Evolutionary conservation across 768 basidiomycete genomes (phyloP).

Genomic region (Phylloporus sp.): DNA sequence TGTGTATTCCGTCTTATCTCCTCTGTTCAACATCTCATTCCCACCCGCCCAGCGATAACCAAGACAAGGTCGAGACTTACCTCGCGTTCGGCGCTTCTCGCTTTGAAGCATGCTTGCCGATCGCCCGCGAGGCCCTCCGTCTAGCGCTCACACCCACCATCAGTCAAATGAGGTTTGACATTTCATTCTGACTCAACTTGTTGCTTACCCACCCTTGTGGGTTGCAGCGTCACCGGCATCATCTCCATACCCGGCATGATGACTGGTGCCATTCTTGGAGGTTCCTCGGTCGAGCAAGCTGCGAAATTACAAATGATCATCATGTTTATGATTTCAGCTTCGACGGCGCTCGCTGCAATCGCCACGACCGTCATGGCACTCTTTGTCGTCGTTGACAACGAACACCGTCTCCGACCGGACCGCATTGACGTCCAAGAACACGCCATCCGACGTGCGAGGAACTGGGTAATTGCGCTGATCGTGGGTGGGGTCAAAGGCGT

Average conservation of each 20-base stretch:
- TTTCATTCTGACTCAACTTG: not conserved
- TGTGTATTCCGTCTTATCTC: conserved; percentile 30
- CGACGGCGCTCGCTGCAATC: conserved; percentile 67
- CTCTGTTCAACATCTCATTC: not conserved
- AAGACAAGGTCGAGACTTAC: conserved; percentile 81
- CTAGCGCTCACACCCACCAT: conserved; percentile 76
- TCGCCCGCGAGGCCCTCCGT: conserved; percentile 73
- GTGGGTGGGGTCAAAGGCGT: conserved; percentile 6
- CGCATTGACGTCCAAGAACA: conserved; percentile 44
- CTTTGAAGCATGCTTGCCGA: conserved; percentile 76
- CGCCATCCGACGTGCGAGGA: conserved; percentile 31
- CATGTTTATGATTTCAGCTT: conserved; percentile 88
- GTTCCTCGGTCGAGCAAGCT: conserved; percentile 78
- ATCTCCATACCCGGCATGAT: conserved; percentile 88
- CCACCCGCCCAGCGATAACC: conserved; percentile 54
- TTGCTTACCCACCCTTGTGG: not conserved
- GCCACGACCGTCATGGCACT: conserved; percentile 58
- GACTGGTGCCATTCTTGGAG: conserved; percentile 87
- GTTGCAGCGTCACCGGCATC: conserved; percentile 60
- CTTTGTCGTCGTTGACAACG: conserved; percentile 57
- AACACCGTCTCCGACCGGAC: conserved; percentile 61
- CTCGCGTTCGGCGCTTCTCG: conserved; percentile 83
- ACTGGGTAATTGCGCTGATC: conserved; percentile 25
- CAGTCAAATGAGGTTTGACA: conserved; percentile 73
- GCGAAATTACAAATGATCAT: conserved; percentile 88